These are phyloP conservation scores for Coffea canephora DNA, from an alignment of 257 asterid species.

Conservation along the genomic window DNA sequence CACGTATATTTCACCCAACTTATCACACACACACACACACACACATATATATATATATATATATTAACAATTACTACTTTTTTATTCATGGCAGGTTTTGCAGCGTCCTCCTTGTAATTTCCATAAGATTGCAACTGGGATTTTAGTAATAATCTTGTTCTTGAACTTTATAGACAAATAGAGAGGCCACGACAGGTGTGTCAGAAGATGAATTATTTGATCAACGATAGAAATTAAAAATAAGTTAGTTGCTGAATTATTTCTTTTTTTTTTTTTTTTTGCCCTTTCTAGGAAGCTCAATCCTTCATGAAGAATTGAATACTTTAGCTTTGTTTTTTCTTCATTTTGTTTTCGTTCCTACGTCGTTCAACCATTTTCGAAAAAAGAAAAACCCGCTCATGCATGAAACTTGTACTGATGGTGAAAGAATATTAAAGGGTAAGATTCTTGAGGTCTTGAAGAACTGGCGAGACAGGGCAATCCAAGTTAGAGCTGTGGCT, in stretches of 20 bases:
- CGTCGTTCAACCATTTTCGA: constrained; percentile 2
- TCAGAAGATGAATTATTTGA: background rate
- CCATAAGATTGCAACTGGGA: background rate
- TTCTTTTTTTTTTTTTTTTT: background rate
- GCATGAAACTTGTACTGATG: too few species aligned
- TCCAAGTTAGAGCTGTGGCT: too few species aligned
- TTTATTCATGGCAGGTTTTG: background rate
- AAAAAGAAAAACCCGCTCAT: background rate
- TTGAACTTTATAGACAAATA: background rate
- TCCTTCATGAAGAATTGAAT: background rate
- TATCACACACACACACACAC: too few species aligned
- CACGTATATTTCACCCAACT: too few species aligned
- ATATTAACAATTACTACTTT: too few species aligned
- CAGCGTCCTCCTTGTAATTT: background rate
- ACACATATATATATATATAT: too few species aligned
- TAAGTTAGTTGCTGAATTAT: too few species aligned
- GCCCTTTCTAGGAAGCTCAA: background rate
- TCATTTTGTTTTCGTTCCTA: too few species aligned
- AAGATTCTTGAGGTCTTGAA: too few species aligned
- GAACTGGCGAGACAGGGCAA: too few species aligned
- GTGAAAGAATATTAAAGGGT: too few species aligned
- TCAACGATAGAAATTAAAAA: background rate
- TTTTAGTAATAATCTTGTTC: background rate
- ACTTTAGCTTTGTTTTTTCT: background rate
- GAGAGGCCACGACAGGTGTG: too few species aligned